Base-by-base conservation (phyloP, 257 asterid genomes). In the Striga asiatica region DNA sequence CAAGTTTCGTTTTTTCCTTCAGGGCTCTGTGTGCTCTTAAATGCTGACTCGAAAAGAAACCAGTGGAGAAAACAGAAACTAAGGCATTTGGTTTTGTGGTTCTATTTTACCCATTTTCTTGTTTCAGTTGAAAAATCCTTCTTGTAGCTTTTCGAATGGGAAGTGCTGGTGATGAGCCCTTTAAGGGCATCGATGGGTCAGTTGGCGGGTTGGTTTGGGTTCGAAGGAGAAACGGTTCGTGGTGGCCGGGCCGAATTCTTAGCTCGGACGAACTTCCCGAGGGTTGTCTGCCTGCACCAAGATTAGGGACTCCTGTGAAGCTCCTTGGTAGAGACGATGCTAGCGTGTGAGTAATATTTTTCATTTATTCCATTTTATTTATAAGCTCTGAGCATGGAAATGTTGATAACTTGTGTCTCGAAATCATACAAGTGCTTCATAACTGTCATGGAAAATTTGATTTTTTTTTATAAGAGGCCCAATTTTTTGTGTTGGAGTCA, bases 161-260 rank as follows among this genome's bases (percentile, higher is more conserved):
- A 59, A 75, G 80, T 73, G 68, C 75, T 58, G 76, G 70, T 22
- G 83, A 76, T 66, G 68, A 73, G 17, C 60, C 60, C 65, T 67
- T 28, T 45, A 81, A 79, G 74, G 78, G 65, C 73, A 68, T 83
- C 60, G 89, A 84, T 69, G 20, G 73, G 12, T 75, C 80, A 28
- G 87, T 77, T 14, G 97, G 96, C 6, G 89, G 82, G n/a, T 57
- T 91, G 80, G 95, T 91, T 63, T 91, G 98, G 98, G 93, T 91
- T 59, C 92, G 89, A 1, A 69, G 96, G 67, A 68, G 94, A 61
- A 87, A 91, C 38, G 96, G 95, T 61, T 78, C 94, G 5, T 91
- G 98, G 98, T 91, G 98, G 96, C 96, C 96, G 2, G 98, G 93
- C 28, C 82, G 81, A 70, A 77, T 91, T 72, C 78, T 87, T 29